Evolutionary conservation across 805 yeast genomes (phyloP), one percentile per base, ranked within the genome.

Genomic region (Metschnikowia proteae): DNA sequence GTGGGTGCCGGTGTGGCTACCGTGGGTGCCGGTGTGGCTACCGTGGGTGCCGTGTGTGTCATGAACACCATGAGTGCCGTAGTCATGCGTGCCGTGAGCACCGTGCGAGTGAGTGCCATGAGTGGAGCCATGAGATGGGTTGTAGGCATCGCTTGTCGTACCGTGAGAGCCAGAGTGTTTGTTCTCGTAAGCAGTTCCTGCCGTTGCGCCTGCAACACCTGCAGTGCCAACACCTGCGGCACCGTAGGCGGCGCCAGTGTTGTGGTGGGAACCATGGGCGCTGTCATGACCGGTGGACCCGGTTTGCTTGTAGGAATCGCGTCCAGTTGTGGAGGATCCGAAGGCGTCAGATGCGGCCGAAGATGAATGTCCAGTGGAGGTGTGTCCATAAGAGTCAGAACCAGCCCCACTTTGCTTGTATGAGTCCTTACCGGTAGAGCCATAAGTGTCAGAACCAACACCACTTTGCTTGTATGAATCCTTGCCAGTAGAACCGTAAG

Each of bases 401-500:
- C 43, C 43, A n/a, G 22, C 6, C 4, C 30, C 22, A 13, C 60
- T 44, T 3, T 27, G 10, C 27, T 60, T 62, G 43, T 53, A 48
- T 17, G 59, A 47, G 50, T 53, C 54, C 38, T 48, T 44, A 17
- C 56, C 58, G 40, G 56, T 26, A 23, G 55, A 38, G 10, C 59
- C 61, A 46, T 54, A 49, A 25, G 60, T 38, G 39, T 52, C 60
- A 38, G 51, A 17, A 7, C 42, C 40, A 28, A 8, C 9, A 8
- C 8, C 9, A n/a, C 60, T 42, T 3, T 35, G 13, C 28, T 60
- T 61, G 43, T 53, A 48, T 27, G 58, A 46, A 48, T 52, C 53
- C 37, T 47, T 43, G 17, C 55, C 58, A 42, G 56, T 23, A 22
- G 56, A 34, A 5, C 59, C 61, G 48, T 53, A 46, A 22, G 60